Evolutionary conservation across 2,329 filamentous ascomycete genomes (phyloP), one percentile per base, ranked within the genome.

Genomic region (Neofusicoccum ribis): DNA sequence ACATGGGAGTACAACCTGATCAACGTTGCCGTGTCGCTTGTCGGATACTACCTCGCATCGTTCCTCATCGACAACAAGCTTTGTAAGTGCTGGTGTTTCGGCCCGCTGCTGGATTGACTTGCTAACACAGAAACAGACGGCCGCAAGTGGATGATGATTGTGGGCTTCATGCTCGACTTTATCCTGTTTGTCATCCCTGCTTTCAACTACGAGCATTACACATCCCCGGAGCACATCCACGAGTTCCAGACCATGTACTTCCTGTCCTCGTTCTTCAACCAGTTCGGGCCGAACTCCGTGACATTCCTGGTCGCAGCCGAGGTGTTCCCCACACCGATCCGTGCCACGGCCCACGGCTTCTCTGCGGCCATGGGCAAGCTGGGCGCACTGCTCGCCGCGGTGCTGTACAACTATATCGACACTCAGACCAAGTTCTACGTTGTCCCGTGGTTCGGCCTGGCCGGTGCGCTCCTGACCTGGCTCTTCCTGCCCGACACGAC

Each of bases 201-300:
- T 51, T 97, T 97, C 85, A 84, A 92, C 75, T 97, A 89, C 82
- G 77, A 91, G 0, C 93, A 95, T 86, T 97, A 93, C 83, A 92
- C 86, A 20, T 83, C 83, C 58, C 81, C 84, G 0, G 82, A 83
- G 5, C 87, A 92, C 72, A 90, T 97, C 77, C 88, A 92, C 74
- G 83, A 85, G n/a, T 98, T 98, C 89, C 93, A 97, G 83, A 88
- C 93, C 75, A 97, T 98, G 92, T 97, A 97, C 85, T 97, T 97
- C 82, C 79, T 98, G 71, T 96, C 92, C 7, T 96, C 92, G 27
- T 98, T 98, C 84, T 98, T 98, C 89, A 97, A 97, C 85, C 94
- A 98, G 78, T 98, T 98, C 74, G 94, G 94, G 12, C 94, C 94
- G 79, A 98, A 98, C 85, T 90, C 88, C 52, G 93, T 97, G 73